Evolutionary conservation across 1,139 yeast species (phyloP).

Genomic region (Pichia sp.): DNA sequence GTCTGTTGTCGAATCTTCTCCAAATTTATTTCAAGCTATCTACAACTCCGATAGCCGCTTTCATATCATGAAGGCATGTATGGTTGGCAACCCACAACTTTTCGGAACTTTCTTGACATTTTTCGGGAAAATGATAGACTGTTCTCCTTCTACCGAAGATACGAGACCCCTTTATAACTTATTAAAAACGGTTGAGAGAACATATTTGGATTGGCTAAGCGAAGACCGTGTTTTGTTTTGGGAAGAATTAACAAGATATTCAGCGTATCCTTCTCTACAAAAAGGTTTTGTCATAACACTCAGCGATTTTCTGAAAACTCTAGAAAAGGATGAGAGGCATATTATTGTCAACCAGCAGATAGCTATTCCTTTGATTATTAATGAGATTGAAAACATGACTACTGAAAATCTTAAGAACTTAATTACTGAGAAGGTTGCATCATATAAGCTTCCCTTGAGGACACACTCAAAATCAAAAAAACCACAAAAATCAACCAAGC

Average conservation of each 20-base stretch:
- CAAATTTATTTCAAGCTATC: not conserved
- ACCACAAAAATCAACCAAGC: not conserved
- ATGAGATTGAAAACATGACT: not conserved
- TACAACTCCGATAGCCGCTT: not conserved
- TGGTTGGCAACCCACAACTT: not conserved
- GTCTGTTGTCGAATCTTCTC: not conserved
- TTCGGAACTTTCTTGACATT: not conserved
- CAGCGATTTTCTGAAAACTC: not conserved
- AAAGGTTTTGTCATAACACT: not conserved
- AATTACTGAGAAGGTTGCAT: not conserved
- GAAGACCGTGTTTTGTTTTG: conserved; percentile 2
- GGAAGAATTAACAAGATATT: not conserved
- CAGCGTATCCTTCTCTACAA: not conserved
- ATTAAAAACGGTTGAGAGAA: not conserved
- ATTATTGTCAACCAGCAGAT: conserved; percentile 5
- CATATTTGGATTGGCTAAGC: not conserved
- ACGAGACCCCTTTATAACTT: not conserved
- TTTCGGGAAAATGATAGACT: not conserved
- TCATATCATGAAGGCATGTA: conserved; percentile 4
- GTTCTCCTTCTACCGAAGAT: not conserved
- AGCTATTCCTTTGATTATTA: not conserved
- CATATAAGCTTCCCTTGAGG: not conserved
- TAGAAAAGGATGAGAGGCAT: not conserved
- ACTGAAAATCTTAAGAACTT: not conserved
- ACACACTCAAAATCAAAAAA: not conserved